These are phyloP conservation scores for Apophysomyces variabilis DNA, from an alignment of 371 early-diverging fungal species.

Conservation along the genomic window DNA sequence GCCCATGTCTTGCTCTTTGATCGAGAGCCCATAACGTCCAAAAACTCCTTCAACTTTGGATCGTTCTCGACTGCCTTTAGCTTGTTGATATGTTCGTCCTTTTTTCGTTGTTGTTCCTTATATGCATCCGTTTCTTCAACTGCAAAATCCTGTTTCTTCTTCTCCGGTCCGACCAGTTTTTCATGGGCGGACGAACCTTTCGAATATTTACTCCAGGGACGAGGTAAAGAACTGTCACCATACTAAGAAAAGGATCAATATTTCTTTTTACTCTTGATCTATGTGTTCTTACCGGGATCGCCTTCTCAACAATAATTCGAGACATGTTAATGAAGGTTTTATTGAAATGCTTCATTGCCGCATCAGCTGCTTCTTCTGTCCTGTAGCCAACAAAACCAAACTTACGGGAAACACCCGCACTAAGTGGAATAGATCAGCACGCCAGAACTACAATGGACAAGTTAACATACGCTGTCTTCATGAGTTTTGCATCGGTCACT, in stretches of 20 bases:
- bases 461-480: slow-evolving; percentile 71
- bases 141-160: slow-evolving; percentile 43
- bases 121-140: slow-evolving; percentile 52
- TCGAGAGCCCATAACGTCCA: slow-evolving; percentile 86
- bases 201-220: slow-evolving; percentile 90
- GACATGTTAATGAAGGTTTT: slow-evolving; percentile 92
- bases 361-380: slow-evolving; percentile 83
- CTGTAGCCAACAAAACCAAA: slow-evolving; percentile 94
- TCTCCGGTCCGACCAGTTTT: slow-evolving; percentile 27
- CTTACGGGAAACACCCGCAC: slow-evolving; percentile 80
- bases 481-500: slow-evolving; percentile 92
- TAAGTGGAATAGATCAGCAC: slow-evolving; percentile 22
- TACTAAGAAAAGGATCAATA: slow-evolving; percentile 46
- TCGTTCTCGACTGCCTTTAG: slow-evolving; percentile 71
- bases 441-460: background rate
- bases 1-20: slow-evolving; percentile 87
- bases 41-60: slow-evolving; percentile 85
- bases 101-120: slow-evolving; percentile 32
- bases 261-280: background rate
- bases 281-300: slow-evolving; percentile 71
- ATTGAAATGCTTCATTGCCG: slow-evolving; percentile 86
- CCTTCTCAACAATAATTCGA: slow-evolving; percentile 83
- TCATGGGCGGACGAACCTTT: slow-evolving; percentile 75
- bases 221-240: slow-evolving; percentile 75
- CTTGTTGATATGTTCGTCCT: slow-evolving; percentile 52